phyloP scores from a whole-genome alignment of 805 yeast species.

The Nakazawaea ernobii region DNA sequence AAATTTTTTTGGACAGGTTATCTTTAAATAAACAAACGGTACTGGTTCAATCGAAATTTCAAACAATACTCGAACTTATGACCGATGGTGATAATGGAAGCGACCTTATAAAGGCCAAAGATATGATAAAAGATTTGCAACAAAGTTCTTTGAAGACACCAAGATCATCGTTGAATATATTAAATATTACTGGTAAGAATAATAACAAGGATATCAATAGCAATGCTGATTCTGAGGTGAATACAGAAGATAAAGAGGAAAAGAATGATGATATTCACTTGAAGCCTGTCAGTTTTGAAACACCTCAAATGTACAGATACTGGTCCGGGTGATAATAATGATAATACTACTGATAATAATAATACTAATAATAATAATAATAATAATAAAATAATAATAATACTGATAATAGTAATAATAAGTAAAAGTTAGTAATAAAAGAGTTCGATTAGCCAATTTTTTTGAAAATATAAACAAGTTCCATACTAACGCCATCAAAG shows the following conservation, averaged over 20 bases:
- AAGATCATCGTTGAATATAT: constrained; percentile 24
- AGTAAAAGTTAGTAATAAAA: too few relatives aligned
- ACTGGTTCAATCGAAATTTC: constrained; percentile 41
- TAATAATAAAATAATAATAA: too few relatives aligned
- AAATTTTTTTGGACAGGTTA: constrained; percentile 57
- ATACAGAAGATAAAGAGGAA: constrained; percentile 17
- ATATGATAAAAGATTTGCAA: constrained; percentile 22
- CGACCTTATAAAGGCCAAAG: constrained; percentile 15
- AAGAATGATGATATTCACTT: constrained; percentile 30
- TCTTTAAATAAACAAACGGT: constrained; percentile 59
- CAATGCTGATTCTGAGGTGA: constrained; percentile 12
- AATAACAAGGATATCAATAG: constrained; percentile 1
- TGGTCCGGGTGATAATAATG: constrained; percentile 46
- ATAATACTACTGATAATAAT: too few relatives aligned
- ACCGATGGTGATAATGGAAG: constrained; percentile 13
- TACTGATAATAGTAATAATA: too few relatives aligned
- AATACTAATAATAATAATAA: too few relatives aligned
- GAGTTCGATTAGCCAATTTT: too few relatives aligned
- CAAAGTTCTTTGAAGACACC: constrained; percentile 24
- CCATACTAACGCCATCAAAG: too few relatives aligned
- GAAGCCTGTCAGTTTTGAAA: constrained; percentile 53
- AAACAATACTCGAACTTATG: constrained; percentile 26
- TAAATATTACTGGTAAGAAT: constrained; percentile 18
- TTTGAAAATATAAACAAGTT: too few relatives aligned
- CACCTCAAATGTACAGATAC: constrained; percentile 59